Percentiles rank a stretch among this genome's conserved stretches.
phyloP scores from a whole-genome alignment of 1,139 yeast species.

The Protomyces pachydermus region DNA sequence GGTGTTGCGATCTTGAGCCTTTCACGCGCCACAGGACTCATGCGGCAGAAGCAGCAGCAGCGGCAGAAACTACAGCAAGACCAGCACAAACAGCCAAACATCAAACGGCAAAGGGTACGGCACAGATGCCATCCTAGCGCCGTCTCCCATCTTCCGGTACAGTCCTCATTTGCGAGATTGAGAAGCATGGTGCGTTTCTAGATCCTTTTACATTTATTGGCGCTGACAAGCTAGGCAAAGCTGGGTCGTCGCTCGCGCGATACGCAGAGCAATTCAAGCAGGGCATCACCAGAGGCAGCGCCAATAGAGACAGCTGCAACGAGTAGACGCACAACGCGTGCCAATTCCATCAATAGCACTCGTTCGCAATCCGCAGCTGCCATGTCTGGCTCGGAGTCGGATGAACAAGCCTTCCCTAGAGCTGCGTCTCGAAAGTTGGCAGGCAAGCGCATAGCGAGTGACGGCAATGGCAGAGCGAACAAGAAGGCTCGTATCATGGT shows the following conservation, averaged over 20 bases:
- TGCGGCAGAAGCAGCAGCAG: neutral
- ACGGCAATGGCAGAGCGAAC: neutral
- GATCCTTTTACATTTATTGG: too few species aligned
- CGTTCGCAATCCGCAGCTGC: too few species aligned
- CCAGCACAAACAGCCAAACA: too few species aligned
- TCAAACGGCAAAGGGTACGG: too few species aligned
- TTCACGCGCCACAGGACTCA: too few species aligned
- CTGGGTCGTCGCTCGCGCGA: neutral
- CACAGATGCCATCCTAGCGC: too few species aligned
- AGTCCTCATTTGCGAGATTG: too few species aligned
- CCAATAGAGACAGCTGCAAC: neutral
- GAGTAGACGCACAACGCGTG: neutral
- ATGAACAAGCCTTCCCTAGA: neutral
- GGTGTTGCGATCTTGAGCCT: too few species aligned
- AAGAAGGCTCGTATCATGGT: neutral
- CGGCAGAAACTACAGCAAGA: neutral
- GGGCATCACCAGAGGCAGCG: neutral
- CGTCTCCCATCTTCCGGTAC: too few species aligned
- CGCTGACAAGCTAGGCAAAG: neutral
- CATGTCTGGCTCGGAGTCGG: neutral
- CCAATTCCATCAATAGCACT: neutral
- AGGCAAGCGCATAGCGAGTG: neutral
- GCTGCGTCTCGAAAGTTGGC: neutral
- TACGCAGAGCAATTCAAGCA: neutral
- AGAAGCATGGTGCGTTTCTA: too few species aligned